Evolutionary conservation across 257 asterid genomes (phyloP), one percentile per base, ranked within the genome.

Genomic region (Solanum pimpinellifolium): DNA sequence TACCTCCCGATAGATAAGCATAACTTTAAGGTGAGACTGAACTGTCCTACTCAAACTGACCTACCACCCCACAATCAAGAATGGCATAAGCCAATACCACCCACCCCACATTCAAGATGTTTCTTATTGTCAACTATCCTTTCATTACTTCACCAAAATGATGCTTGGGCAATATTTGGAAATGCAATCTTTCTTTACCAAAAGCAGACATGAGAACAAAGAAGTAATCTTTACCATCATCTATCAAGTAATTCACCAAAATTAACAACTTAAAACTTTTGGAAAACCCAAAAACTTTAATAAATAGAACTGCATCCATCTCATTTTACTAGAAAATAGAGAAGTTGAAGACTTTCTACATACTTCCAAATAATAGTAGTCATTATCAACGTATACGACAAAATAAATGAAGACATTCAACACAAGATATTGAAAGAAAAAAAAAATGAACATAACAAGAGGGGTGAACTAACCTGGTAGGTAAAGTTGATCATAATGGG

Each of bases 401-500:
- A 23, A 15, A 72, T 33, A 14, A 74, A 5, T 72, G 78, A 72
- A 72, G 37, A 13, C 59, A 76, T 41, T n/a, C 35, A 41, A 76
- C 35, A 41, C 83, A 41, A 46, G n/a, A 46, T 23, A 49, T 12
- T 76, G 83, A 41, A 44, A 15, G 11, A 46, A 78, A 25, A 70
- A 69, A 69, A 8, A 9, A 47, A 41, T 8, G 42, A 80, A 41
- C 42, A 80, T 77, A 62, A 80, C 42, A 27, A 13, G 66, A 46
- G 66, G 27, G 66, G 84, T 60, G 10, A 76, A 87, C 91, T 41
- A 82, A 97, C 99, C 98, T 93, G 87, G 88, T 94, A 97, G 20
- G 98, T 90, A 60, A 97, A 92, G 84, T 94, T 94, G 88, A 97
- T 93, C 93, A 90, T 86, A 47, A 89, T 89, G 60, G 98, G 98